These are phyloP conservation scores for Purpureocillium lavendulum DNA, from an alignment of 2,329 filamentous ascomycete genomes.

Conservation along the genomic window DNA sequence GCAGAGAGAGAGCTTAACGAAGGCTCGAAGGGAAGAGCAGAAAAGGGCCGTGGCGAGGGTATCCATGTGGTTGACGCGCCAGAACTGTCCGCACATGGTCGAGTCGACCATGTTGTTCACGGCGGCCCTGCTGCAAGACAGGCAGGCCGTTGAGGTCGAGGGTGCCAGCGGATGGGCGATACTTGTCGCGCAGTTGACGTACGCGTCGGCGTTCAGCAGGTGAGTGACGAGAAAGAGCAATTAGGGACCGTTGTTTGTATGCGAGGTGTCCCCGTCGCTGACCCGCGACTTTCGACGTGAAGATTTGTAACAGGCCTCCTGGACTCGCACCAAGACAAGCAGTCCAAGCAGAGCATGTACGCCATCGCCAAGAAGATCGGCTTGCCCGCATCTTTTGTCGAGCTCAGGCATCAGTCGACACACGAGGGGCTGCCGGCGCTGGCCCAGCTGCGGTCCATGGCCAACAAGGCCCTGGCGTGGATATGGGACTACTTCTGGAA, in stretches of 20 bases:
- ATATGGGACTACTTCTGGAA: slow-evolving; percentile 87
- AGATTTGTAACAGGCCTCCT: slow-evolving; percentile 76
- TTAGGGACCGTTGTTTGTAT: too few species aligned
- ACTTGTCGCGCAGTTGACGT: slow-evolving; percentile 59
- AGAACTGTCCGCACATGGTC: slow-evolving; percentile 68
- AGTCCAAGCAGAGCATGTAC: slow-evolving; percentile 65
- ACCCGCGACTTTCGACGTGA: neutral
- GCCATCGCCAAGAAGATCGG: slow-evolving; percentile 59
- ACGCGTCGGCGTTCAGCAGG: slow-evolving; percentile 68
- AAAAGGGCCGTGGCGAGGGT: slow-evolving; percentile 47
- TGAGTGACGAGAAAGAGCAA: slow-evolving; percentile 33
- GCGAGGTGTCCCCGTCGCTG: too few species aligned
- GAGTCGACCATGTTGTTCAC: slow-evolving; percentile 70
- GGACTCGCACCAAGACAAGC: slow-evolving; percentile 63
- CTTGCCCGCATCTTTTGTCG: slow-evolving; percentile 72
- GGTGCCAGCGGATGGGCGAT: slow-evolving; percentile 29
- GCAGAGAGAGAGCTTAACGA: too few species aligned
- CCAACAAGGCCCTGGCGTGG: slow-evolving; percentile 67
- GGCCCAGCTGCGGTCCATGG: slow-evolving; percentile 60
- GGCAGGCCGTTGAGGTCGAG: slow-evolving; percentile 21
- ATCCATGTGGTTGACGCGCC: slow-evolving; percentile 63
- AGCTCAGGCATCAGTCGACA: slow-evolving; percentile 81
- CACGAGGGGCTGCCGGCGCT: slow-evolving; percentile 81
- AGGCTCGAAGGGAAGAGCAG: slow-evolving; percentile 28
- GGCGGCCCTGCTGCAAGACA: slow-evolving; percentile 60